phyloP scores from a whole-genome alignment of 768 basidiomycete species.

The Phylloporus sp. region DNA sequence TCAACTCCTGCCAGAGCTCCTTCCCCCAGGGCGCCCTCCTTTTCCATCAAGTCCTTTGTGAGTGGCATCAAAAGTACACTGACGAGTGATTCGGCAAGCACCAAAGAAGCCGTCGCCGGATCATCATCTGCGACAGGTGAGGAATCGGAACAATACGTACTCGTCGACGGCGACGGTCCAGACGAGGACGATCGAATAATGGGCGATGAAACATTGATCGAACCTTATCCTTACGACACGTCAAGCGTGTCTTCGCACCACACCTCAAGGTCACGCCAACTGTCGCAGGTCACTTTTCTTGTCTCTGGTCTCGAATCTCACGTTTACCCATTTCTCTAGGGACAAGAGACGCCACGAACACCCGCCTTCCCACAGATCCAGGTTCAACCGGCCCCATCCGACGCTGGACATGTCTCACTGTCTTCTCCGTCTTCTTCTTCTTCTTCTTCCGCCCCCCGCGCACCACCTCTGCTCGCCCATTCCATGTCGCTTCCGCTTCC shows the following conservation, averaged over 20 bases:
- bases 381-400: slow-evolving; percentile 20
- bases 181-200: slow-evolving; percentile 6
- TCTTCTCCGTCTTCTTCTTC: too few species aligned
- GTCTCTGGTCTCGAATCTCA: background rate
- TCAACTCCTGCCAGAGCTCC: slow-evolving; percentile 12
- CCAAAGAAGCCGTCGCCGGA: background rate
- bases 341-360: slow-evolving; percentile 15
- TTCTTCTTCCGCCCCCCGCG: slow-evolving; percentile 6
- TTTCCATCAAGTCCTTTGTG: slow-evolving; percentile 20
- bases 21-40: slow-evolving; percentile 20
- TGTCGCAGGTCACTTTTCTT: slow-evolving; percentile 13
- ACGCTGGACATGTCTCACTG: slow-evolving; percentile 9
- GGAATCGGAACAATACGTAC: slow-evolving; percentile 23
- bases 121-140: slow-evolving; percentile 6
- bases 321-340: slow-evolving; percentile 4
- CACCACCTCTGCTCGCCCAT: slow-evolving; percentile 23
- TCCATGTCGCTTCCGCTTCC: slow-evolving; percentile 21
- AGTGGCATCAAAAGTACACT: slow-evolving; percentile 18
- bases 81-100: slow-evolving; percentile 12
- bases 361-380: slow-evolving; percentile 23
- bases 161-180: slow-evolving; percentile 21
- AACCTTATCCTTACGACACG: slow-evolving; percentile 21
- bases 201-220: slow-evolving; percentile 17
- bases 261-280: slow-evolving; percentile 1
- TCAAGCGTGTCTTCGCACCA: slow-evolving; percentile 23